These are phyloP conservation scores for Penicillium sp. DNA, from an alignment of 2,329 filamentous ascomycete genomes.

Conservation along the genomic window DNA sequence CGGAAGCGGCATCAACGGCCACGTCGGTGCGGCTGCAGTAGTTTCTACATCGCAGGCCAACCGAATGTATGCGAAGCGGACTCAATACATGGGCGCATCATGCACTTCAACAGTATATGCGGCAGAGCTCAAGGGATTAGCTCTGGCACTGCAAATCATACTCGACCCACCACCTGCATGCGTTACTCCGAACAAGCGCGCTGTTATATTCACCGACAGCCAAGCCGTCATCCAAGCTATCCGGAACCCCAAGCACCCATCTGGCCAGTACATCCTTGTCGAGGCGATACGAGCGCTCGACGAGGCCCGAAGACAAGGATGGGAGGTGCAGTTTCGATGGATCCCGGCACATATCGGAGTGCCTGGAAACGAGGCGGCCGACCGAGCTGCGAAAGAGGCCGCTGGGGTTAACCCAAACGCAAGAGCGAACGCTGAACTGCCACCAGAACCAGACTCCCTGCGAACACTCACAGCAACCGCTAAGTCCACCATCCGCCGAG, in stretches of 20 bases:
- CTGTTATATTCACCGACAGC: conserved; percentile 6
- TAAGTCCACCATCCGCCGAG: conserved; percentile 17
- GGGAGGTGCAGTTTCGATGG: neutral
- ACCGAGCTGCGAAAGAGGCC: conserved; percentile 1
- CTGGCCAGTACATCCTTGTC: conserved; percentile 3
- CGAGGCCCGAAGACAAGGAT: neutral
- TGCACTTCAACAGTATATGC: conserved; percentile 1
- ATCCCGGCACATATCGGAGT: conserved; percentile 6
- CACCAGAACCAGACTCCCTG: neutral
- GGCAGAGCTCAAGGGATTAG: conserved; percentile 1
- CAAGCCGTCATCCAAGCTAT: conserved; percentile 7
- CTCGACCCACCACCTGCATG: neutral
- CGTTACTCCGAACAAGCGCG: neutral
- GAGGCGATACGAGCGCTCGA: neutral
- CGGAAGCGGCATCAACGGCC: no score
- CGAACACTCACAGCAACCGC: conserved; percentile 1
- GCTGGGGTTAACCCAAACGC: neutral
- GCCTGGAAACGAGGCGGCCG: neutral
- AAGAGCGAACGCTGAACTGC: neutral
- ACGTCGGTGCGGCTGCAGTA: no score
- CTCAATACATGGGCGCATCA: no score
- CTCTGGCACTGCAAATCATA: neutral
- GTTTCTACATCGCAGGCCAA: no score
- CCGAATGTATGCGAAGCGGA: no score
- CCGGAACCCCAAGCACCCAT: conserved; percentile 9